Base-by-base conservation (phyloP, 192 early-diverging fungal genomes). In the Phlyctochytrium bullatum region DNA sequence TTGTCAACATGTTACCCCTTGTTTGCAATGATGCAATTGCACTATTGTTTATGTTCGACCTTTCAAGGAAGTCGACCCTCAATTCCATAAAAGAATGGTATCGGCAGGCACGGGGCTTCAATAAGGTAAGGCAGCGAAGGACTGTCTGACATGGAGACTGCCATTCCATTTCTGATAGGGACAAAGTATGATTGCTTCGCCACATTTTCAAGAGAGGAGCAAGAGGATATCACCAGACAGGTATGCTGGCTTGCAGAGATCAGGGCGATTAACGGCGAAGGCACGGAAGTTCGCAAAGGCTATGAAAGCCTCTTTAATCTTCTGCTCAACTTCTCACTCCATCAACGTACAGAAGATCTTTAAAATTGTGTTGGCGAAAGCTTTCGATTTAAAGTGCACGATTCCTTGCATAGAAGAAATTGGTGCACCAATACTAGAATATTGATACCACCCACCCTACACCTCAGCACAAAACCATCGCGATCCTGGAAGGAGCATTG, bases 261-360 rank as follows among this genome's bases (percentile, higher is more conserved):
- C n/a, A 34, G 4, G 28, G n/a, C 12, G 10, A 50, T 50, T 50
- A n/a, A 50, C 40, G n/a, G 25, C 31, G 27, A 36, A 89, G 86
- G 92, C 93, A 35, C 85, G 93, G 62, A 88, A 87, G 61, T 93
- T 90, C 78, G 89, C 96, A 0, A 84, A 87, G 17, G 96, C 93
- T n/a, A 98, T 98, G 96, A 87, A 88, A 52, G 93, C 96, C 2
- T 88, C 96, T 24, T 79, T 98, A 36, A 90, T 98, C 35, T 98
- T 96, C 75, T 96, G 94, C 66, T 95, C 93, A 36, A 95, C 93
- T 17, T 84, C 93, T 29, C 88, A 93, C 62, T 91, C 92, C 10
- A 98, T 98, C 69, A 98, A 98, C 64, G 91, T 98, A 33, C 92
- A 98, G 83, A 91, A 94, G 71, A 94, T 98, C 58, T 98, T 96